Percentiles rank a stretch among this genome's conserved stretches.
Evolutionary conservation across 2,329 filamentous ascomycete species (phyloP).

Genomic region (Leptosphaerulina australis): DNA sequence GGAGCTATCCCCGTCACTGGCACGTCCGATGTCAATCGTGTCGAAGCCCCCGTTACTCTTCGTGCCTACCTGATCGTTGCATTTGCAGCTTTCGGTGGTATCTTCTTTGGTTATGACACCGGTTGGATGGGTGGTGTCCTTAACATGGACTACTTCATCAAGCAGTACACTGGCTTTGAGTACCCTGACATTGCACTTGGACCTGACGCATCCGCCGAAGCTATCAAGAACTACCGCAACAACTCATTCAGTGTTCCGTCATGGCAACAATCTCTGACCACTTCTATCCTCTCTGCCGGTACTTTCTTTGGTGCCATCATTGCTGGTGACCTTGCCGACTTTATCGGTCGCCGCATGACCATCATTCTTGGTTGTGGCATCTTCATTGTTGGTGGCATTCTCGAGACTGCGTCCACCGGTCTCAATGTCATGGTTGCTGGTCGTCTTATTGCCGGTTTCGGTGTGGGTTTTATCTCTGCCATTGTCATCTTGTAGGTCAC

Average conservation of each 20-base stretch:
- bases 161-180: conserved; percentile 42
- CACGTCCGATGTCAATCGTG: conserved; percentile 59
- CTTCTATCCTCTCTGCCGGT: conserved; percentile 76
- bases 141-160: conserved; percentile 51
- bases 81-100: conserved; percentile 60
- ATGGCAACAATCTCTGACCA: conserved; percentile 63
- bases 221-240: conserved; percentile 66
- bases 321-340: conserved; percentile 64
- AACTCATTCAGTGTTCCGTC: conserved; percentile 35
- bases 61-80: conserved; percentile 56
- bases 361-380: conserved; percentile 67
- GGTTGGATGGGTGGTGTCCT: conserved; percentile 76
- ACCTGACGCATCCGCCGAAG: conserved; percentile 60
- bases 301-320: conserved; percentile 76
- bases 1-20: conserved; percentile 44
- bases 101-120: conserved; percentile 77
- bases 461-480: conserved; percentile 75
- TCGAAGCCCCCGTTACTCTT: conserved; percentile 59
- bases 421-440: conserved; percentile 72
- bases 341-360: conserved; percentile 67
- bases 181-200: conserved; percentile 50
- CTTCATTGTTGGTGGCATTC: conserved; percentile 61
- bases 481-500: conserved; percentile 57
- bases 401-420: conserved; percentile 65
- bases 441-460: conserved; percentile 74